Evolutionary conservation across 768 basidiomycete species (phyloP).

Genomic region (Fibroporia radiculosa): DNA sequence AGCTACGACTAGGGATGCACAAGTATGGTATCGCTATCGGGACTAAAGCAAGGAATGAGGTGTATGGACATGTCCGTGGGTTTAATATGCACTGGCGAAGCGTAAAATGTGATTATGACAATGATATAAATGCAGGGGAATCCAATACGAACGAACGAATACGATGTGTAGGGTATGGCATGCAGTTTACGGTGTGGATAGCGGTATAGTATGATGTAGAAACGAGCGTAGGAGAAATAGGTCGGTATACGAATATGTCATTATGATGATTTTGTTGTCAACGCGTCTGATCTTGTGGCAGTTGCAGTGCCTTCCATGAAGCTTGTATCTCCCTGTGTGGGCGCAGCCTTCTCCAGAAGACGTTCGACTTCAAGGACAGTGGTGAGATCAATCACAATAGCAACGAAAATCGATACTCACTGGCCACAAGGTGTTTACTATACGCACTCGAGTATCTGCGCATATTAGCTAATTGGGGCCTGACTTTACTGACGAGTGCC

Average conservation of each 20-base stretch:
- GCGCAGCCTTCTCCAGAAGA: constrained; percentile 40
- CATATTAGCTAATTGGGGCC: constrained; percentile 62
- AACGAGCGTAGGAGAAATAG: no score
- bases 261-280: no score
- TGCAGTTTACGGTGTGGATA: no score
- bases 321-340: neutral
- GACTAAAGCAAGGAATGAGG: no score
- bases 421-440: constrained; percentile 75
- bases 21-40: constrained; percentile 2
- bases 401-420: constrained; percentile 34
- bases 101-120: constrained; percentile 12
- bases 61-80: neutral
- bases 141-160: constrained; percentile 1
- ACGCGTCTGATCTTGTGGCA: no score
- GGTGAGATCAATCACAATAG: neutral
- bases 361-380: constrained; percentile 51
- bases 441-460: constrained; percentile 65
- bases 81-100: constrained; percentile 13
- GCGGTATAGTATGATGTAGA: no score
- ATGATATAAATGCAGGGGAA: constrained; percentile 9
- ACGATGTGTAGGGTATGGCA: constrained; percentile 2
- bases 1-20: no score
- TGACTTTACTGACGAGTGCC: constrained; percentile 49
- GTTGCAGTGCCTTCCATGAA: no score
- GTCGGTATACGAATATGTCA: no score